Conservation (phyloP, 441 rosid genomes). For the Hura crepitans region DNA sequence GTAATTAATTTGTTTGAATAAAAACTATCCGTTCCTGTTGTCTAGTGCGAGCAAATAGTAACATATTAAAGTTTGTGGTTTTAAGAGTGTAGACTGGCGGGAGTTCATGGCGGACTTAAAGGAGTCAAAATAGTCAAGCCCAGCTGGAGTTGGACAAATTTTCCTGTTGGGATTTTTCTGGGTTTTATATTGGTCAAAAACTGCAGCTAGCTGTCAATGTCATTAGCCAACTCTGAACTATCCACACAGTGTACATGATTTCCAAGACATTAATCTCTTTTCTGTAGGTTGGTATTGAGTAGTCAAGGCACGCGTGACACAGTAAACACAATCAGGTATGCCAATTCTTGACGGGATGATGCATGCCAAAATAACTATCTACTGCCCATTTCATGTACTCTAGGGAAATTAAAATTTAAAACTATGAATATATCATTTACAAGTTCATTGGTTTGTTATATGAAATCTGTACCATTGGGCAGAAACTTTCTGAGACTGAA, state of each 20-base stretch:
- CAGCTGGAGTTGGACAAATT: constrained; percentile 12
- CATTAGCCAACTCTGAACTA: constrained; percentile 17
- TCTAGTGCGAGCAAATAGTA: background rate
- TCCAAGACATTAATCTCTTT: constrained; percentile 10
- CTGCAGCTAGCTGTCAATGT: constrained; percentile 10
- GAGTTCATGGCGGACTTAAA: background rate
- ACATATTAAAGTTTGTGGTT: background rate
- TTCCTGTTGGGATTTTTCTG: constrained; percentile 2
- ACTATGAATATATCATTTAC: background rate
- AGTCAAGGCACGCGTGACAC: constrained; percentile 28
- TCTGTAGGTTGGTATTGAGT: constrained; percentile 11
- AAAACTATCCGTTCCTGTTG: no score
- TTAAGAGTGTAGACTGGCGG: background rate
- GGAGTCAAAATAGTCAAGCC: constrained; percentile 28
- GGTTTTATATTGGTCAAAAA: constrained; percentile 16
- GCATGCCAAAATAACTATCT: constrained; percentile 2
- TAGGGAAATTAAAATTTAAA: background rate
- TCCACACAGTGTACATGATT: background rate
- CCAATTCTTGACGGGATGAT: background rate
- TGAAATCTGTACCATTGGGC: background rate
- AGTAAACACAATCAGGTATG: constrained; percentile 8
- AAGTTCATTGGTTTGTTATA: background rate
- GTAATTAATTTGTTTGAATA: background rate
- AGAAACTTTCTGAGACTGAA: constrained; percentile 8
- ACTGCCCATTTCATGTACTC: background rate